phyloP scores from a whole-genome alignment of 1,284 basidiomycete species.

The Mycosarcoma mackinlayi region DNA sequence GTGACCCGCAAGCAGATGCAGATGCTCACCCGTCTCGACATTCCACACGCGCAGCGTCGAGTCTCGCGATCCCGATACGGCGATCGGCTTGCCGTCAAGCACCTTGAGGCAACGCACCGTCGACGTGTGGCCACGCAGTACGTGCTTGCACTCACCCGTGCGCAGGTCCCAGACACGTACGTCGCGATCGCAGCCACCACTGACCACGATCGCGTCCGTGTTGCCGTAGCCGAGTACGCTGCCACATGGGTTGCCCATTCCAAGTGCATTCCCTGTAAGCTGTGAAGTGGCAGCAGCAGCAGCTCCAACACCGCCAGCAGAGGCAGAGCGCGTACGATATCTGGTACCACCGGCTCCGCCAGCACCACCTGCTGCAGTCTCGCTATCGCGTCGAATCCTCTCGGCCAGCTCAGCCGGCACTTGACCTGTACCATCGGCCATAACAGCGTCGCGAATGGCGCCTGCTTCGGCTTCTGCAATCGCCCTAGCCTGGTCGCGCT shows the following conservation, averaged over 20 bases:
- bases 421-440: slow-evolving; percentile 49
- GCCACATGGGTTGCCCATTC: slow-evolving; percentile 56
- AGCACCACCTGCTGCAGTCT: slow-evolving; percentile 7
- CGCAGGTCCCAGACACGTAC: slow-evolving; percentile 90
- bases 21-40: slow-evolving; percentile 78
- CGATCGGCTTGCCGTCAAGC: slow-evolving; percentile 85
- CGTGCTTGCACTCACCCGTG: slow-evolving; percentile 83
- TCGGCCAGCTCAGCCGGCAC: slow-evolving; percentile 38
- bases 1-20: slow-evolving; percentile 83
- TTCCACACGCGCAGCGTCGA: slow-evolving; percentile 92
- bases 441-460: slow-evolving; percentile 47
- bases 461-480: slow-evolving; percentile 54
- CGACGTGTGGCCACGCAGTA: slow-evolving; percentile 85
- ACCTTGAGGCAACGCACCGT: slow-evolving; percentile 93
- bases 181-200: slow-evolving; percentile 89
- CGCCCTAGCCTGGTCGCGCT: slow-evolving; percentile 27
- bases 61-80: slow-evolving; percentile 84
- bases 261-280: slow-evolving; percentile 36
- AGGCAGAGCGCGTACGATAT: slow-evolving; percentile 6
- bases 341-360: neutral
- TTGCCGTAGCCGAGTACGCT: slow-evolving; percentile 76
- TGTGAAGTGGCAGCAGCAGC: slow-evolving; percentile 8
- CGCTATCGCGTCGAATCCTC: slow-evolving; percentile 27
- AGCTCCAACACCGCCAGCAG: slow-evolving; percentile 4
- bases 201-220: slow-evolving; percentile 80